Base-by-base conservation (phyloP, 1,139 yeast species). In the Taiozyma onychis region DNA sequence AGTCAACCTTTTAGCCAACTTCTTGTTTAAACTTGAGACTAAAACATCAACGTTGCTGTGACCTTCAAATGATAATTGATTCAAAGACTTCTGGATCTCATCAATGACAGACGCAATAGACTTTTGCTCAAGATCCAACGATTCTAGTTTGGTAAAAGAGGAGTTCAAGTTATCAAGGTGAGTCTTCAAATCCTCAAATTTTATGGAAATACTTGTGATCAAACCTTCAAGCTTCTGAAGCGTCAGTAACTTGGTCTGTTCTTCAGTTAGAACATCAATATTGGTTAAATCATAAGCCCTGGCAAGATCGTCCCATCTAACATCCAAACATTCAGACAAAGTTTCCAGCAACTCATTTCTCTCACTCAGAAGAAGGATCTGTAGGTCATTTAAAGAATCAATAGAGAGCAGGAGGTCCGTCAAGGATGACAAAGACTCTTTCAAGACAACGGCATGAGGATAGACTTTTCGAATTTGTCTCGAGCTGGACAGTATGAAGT, bases 261-360 rank as follows among this genome's bases (percentile, higher is more conserved):
- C 83, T 3, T 67, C 60, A 26, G 67, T 57, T 34, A 62, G 61
- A n/a, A 63, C 54, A 27, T 60, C 64, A 13, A 56, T 51, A n/a
- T 52, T 50, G n/a, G 56, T 52, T 6, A 65, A 45, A 45, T 82
- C 86, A 44, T 74, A 66, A 0, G 81, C 82, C 52, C 76, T 78
- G 0, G 76, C 66, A 21, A 85, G 63, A 13, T 76, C 70, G 6
- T 72, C 74, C 96, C 96, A 87, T 27, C 72, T 69, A 3, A 80
- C 61, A 2, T 64, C 56, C 21, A 68, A 50, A 3, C 79, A 70
- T 0, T 62, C 58, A 1, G 59, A 45, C 2, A 76, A 55, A 3
- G 66, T 52, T 1, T 51, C 53, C 41, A 68, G 65, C 1, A 83
- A 65, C 1, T 60, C 55, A 6, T 59, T 56, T 44, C 75, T 72